phyloP scores from a whole-genome alignment of 179 eudicot genomes.

The Spergularia azorica region DNA sequence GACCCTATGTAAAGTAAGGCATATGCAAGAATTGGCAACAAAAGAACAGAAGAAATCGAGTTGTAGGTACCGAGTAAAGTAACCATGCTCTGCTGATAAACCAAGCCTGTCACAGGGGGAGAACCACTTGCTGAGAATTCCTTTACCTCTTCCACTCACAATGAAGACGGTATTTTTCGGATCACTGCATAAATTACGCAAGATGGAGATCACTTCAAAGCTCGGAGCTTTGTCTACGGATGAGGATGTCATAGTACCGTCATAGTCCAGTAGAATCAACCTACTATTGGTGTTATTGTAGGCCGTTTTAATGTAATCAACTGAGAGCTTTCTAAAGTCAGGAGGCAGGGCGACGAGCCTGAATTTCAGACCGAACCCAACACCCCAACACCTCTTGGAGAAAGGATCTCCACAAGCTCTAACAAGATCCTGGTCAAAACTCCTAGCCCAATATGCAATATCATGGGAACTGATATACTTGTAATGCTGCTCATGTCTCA shows the following conservation, averaged over 20 bases:
- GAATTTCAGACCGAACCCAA: constrained; percentile 73
- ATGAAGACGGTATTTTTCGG: constrained; percentile 74
- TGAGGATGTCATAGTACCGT: constrained; percentile 75
- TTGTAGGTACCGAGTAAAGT: constrained; percentile 60
- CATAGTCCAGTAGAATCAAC: constrained; percentile 75
- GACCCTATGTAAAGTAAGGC: neutral
- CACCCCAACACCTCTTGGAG: constrained; percentile 72
- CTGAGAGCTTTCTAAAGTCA: constrained; percentile 63
- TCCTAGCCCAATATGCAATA: constrained; percentile 78
- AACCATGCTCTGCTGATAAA: constrained; percentile 83
- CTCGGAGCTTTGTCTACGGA: constrained; percentile 60
- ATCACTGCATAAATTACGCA: constrained; percentile 62
- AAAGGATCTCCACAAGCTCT: constrained; percentile 75
- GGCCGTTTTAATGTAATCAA: constrained; percentile 58
- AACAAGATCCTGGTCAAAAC: constrained; percentile 80
- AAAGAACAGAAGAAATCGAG: neutral
- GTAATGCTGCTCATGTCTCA: constrained; percentile 79
- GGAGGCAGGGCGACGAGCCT: constrained; percentile 74
- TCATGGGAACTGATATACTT: constrained; percentile 80
- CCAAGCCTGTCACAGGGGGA: constrained; percentile 66
- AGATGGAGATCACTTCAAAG: constrained; percentile 42
- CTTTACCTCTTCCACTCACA: constrained; percentile 78
- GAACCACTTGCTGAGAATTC: constrained; percentile 60
- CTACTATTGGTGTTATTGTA: constrained; percentile 52
- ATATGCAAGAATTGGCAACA: neutral